Evolutionary conservation across 305 asterid species (phyloP), one percentile per base, ranked within the genome.

Genomic region (Fraxinus ornus): DNA sequence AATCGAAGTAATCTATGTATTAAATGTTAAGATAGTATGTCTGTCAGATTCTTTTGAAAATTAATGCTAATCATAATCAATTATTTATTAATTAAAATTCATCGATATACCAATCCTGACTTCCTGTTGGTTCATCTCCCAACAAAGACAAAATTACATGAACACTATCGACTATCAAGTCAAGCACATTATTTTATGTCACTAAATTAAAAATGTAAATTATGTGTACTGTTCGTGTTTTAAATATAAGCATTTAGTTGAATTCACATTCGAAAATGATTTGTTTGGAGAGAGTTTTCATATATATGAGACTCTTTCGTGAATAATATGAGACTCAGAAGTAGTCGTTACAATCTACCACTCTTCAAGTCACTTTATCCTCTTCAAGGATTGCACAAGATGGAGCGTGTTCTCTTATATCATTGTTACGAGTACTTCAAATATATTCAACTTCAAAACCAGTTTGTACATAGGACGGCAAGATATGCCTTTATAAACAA

Each of bases 21-120:
- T 87, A 88, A 92, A 86, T 84, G 92, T 86, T 82, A 90, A 78
- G 72, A 60, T 82, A 78, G 94, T 84, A 93, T 91, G 95, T 92
- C 90, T 91, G 95, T 90, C 88, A 87, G 87, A 87, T 87, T 88
- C 87, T 84, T 80, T 76, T 76, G 80, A 68, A 83, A 89, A 85
- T 84, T 86, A 87, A 80, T 79, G 72, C 78, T 82, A 76, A 72
- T 75, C 78, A 13, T 78, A 77, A 77, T 47, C 71, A 49, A 73
- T 77, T 47, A 44, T 32, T 36, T 77, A 19, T 71, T 28, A 30
- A 9, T 35, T 21, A 70, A n/a, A 79, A 3, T 62, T n/a, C 81
- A 71, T 70, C 8, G 60, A 17, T 52, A 44, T 15, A 44, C 75
- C 66, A 72, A 37, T 26, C 9, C 12, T 68, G 75, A 68, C 75